Base-by-base conservation (phyloP, 305 asterid species). In the Petunia hybrid region DNA sequence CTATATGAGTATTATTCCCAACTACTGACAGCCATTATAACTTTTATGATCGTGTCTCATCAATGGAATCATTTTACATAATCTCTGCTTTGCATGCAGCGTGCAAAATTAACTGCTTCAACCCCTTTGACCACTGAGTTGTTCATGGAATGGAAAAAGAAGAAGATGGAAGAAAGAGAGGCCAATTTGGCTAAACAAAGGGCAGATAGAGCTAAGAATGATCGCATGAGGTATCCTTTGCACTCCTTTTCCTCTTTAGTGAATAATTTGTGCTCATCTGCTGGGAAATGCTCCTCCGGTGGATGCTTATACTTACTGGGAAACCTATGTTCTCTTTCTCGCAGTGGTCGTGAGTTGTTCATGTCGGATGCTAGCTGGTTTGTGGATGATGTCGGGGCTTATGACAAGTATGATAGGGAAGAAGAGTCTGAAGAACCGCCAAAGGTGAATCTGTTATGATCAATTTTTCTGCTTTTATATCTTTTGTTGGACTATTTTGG, bases 331-430 rank as follows among this genome's bases (percentile, higher is more conserved):
- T 45, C 75, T 63, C 71, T 22, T 84, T 64, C 46, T 80, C 39
- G 68, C 96, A 95, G 99, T 88, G 99, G 99, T 57, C 99, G 99
- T 73, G 99, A 95, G 93, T 90, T 95, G 82, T 95, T 95, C 87
- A 89, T 95, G 78, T 85, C 93, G 62, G 97, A 95, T 64, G 87
- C 99, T 77, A 95, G 95, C 83, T 81, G 88, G 88, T 95, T 95
- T 82, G 94, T 95, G 81, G 99, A 95, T 89, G 98, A 95, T 85
- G 93, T 83, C 68, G 98, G 88, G 85, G 99, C 99, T 73, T 92
- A 91, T 88, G 98, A 92, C 82, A 80, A 83, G 76, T 95, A 94
- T 85, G 92, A 89, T 79, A 87, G 97, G 85, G 95, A 91, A 38
- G 92, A 85, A 81, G 91, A 85, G 76, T 65, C 87, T 3, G 85